These are phyloP conservation scores for Talaromyces albobiverticillius DNA, from an alignment of 2,329 filamentous ascomycete species.

Conservation along the genomic window DNA sequence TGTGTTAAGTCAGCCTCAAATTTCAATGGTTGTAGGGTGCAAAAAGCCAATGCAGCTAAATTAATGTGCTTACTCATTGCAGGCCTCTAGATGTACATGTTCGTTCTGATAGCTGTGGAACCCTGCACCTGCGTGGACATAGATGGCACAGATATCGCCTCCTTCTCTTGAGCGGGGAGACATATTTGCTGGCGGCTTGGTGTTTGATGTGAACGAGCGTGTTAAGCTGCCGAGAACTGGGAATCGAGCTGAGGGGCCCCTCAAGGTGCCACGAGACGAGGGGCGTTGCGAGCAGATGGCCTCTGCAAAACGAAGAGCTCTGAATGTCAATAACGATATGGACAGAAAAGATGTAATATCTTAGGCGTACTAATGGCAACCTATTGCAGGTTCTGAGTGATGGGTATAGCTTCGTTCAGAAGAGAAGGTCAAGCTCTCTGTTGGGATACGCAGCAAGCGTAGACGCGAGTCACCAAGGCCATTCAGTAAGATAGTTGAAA, in stretches of 20 bases:
- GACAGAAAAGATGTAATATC: neutral
- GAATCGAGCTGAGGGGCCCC: neutral
- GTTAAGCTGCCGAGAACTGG: neutral
- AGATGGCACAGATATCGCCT: conserved; percentile 69
- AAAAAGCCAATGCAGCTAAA: too few species aligned
- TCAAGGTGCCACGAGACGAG: neutral
- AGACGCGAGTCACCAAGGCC: neutral
- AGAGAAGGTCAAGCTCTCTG: neutral
- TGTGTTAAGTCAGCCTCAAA: conserved; percentile 34
- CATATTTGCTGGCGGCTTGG: neutral
- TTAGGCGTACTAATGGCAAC: neutral
- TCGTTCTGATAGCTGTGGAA: conserved; percentile 91
- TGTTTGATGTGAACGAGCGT: neutral
- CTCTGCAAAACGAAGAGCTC: neutral
- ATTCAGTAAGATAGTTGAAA: neutral
- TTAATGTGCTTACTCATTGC: conserved; percentile 81
- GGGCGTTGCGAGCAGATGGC: too few species aligned
- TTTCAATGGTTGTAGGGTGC: conserved; percentile 1
- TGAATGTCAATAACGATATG: neutral
- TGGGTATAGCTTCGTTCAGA: neutral
- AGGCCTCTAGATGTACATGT: conserved; percentile 76
- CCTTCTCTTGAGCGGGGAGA: conserved; percentile 34
- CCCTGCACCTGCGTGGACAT: conserved; percentile 92
- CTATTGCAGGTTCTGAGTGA: neutral
- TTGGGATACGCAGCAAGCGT: neutral